Evolutionary conservation across 441 rosid species (phyloP), one percentile per base, ranked within the genome.

Genomic region (Mallotus japonicus): DNA sequence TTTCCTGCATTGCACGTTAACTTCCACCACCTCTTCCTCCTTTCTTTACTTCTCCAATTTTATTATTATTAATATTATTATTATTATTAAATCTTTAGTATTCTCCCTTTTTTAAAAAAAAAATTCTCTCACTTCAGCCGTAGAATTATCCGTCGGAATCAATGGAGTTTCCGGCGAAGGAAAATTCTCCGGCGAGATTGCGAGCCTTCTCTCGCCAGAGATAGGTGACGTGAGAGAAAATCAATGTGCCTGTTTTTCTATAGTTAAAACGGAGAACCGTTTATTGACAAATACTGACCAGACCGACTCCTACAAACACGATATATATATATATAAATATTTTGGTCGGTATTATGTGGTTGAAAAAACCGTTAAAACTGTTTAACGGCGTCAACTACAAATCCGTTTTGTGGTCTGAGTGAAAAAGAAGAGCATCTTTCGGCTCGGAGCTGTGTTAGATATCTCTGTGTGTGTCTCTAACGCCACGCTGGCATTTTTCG

Each of bases 1-100:
- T 85, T 83, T 75, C 89, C 93, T 73, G 83, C 87, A 89, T 82
- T 89, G 80, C 86, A 88, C 86, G 92, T 83, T 75, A 88, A 79
- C 40, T 37, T 4, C 40, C 40, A 37, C 85, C 78, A 53, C 85
- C 69, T 40, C 71, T 70, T 56, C 67, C 40, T 67, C 44, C 64
- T 51, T 71, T 49, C 65, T 55, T 71, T 58, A 15, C 47, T 50
- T 57, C 20, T 53, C 56, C 57, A 2, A 24, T 17, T 60, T 49
- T 46, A 34, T 58, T 28, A 63, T 67, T 64, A 3, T 66, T n/a
- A 1, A 8, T 47, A 42, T 62, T 11, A 56, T 20, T 15, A 56
- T 19, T 53, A 20, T 17, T 22, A 19, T 57, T 55, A 15, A 50
- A 19, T 13, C 34, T 14, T 22, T 50, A 14, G 59, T 28, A 56